phyloP scores from a whole-genome alignment of 2,329 filamentous ascomycete species.

The Fusarium subtropicale region DNA sequence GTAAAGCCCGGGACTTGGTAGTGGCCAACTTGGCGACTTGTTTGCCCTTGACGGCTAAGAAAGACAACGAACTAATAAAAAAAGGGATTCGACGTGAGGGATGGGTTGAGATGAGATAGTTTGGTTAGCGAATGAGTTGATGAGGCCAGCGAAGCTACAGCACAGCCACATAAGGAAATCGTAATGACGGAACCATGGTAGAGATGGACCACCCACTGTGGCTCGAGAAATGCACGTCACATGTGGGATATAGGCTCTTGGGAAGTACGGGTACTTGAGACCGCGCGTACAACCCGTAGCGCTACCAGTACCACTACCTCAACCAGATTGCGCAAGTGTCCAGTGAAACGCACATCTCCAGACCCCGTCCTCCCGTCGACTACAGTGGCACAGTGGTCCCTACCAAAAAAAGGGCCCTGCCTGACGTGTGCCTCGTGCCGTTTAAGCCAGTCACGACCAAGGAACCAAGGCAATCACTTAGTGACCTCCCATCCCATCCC shows the following conservation, averaged over 20 bases:
- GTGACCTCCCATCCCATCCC: slow-evolving; percentile 37
- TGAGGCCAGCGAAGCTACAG: slow-evolving; percentile 49
- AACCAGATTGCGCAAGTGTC: slow-evolving; percentile 12
- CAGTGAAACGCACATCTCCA: slow-evolving; percentile 16
- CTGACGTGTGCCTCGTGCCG: slow-evolving; percentile 45
- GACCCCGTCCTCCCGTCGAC: slow-evolving; percentile 32
- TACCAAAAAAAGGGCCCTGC: slow-evolving; percentile 40
- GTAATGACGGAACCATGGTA: slow-evolving; percentile 20
- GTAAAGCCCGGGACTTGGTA: slow-evolving; percentile 27
- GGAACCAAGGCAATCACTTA: slow-evolving; percentile 42
- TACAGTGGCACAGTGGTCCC: slow-evolving; percentile 38
- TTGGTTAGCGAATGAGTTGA: slow-evolving; percentile 35
- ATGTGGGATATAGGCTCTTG: slow-evolving; percentile 27
- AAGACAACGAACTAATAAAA: slow-evolving; percentile 23
- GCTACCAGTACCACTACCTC: slow-evolving; percentile 8
- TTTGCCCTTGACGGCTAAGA: slow-evolving; percentile 38
- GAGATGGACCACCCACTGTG: slow-evolving; percentile 23
- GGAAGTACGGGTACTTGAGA: slow-evolving; percentile 13
- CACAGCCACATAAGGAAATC: slow-evolving; percentile 44
- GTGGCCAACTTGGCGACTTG: slow-evolving; percentile 37
- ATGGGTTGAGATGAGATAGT: slow-evolving; percentile 34
- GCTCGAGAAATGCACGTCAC: slow-evolving; percentile 35
- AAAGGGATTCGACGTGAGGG: slow-evolving; percentile 44
- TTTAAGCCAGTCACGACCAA: slow-evolving; percentile 39
- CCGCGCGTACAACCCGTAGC: rapidly evolving